A percentile compares a stretch with the other conserved stretches of the same genome.
Evolutionary conservation across 2,329 filamentous ascomycete species (phyloP).

Genomic region (Xylaria sp.): DNA sequence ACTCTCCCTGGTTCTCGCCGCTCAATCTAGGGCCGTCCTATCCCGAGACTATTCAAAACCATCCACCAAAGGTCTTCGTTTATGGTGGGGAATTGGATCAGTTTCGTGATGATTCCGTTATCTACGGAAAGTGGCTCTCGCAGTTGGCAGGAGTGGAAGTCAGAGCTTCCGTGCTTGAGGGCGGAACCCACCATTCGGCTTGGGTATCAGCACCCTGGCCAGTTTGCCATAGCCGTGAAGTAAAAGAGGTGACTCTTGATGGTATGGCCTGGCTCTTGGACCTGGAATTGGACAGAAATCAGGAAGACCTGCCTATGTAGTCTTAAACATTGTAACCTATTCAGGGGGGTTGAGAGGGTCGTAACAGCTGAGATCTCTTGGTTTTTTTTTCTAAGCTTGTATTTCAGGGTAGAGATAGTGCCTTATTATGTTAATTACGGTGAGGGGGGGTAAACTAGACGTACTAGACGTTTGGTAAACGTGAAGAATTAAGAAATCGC

Average conservation of each 20-base stretch:
- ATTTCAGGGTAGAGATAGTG: too few relatives aligned
- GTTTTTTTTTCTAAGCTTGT: too few relatives aligned
- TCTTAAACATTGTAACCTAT: neutral
- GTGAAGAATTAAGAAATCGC: too few relatives aligned
- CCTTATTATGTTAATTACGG: too few relatives aligned
- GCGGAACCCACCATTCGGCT: neutral
- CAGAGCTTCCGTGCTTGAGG: neutral
- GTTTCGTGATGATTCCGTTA: constrained; percentile 1
- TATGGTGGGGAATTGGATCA: neutral
- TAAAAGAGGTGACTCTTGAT: neutral
- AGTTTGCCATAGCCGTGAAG: neutral
- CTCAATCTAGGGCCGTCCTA: constrained; percentile 1
- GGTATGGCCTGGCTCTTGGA: constrained; percentile 5
- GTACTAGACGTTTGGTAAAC: too few relatives aligned
- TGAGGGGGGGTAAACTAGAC: too few relatives aligned
- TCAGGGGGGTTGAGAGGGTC: too few relatives aligned
- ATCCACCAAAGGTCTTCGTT: constrained; percentile 2
- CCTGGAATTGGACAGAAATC: constrained; percentile 1
- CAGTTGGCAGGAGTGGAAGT: constrained; percentile 5
- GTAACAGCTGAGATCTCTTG: too few relatives aligned
- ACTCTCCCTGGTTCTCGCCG: constrained; percentile 9
- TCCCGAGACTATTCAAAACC: neutral
- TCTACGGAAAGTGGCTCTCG: constrained; percentile 4
- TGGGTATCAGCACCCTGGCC: neutral
- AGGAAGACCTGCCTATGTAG: neutral